A percentile compares a stretch with the other conserved stretches of the same genome.
phyloP scores from a whole-genome alignment of 257 asterid species.

The Solanum peruvianum region DNA sequence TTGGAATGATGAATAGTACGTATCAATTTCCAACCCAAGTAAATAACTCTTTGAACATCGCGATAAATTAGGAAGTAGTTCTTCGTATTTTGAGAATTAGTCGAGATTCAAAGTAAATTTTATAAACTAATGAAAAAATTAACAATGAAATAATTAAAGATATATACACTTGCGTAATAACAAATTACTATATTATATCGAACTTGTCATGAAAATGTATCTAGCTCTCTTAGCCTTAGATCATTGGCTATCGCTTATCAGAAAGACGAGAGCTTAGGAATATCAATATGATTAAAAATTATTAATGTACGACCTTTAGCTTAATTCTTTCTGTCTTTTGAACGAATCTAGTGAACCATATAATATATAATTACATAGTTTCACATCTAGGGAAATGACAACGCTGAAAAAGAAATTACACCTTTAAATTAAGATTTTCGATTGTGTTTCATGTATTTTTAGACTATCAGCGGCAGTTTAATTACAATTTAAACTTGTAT shows the following conservation, averaged over 20 bases:
- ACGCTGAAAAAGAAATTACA: not conserved
- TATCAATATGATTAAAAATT: no score
- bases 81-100: no score
- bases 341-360: not conserved
- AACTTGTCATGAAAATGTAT: not conserved
- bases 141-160: no score
- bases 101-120: not conserved
- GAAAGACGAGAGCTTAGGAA: no score
- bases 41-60: not conserved
- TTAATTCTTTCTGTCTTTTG: not conserved
- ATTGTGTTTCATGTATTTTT: no score
- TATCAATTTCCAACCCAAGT: not conserved
- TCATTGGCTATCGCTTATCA: no score
- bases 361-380: not conserved
- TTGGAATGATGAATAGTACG: not conserved
- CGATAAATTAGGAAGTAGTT: not conserved
- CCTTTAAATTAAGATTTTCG: not conserved
- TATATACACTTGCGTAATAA: no score
- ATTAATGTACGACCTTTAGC: not conserved
- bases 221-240: not conserved
- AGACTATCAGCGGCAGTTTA: not conserved
- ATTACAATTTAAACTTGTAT: no score
- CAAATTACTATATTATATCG: no score
- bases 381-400: not conserved
- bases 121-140: not conserved